Conservation (phyloP, 2,329 filamentous ascomycete species). For the Pseudopithomyces maydicus region DNA sequence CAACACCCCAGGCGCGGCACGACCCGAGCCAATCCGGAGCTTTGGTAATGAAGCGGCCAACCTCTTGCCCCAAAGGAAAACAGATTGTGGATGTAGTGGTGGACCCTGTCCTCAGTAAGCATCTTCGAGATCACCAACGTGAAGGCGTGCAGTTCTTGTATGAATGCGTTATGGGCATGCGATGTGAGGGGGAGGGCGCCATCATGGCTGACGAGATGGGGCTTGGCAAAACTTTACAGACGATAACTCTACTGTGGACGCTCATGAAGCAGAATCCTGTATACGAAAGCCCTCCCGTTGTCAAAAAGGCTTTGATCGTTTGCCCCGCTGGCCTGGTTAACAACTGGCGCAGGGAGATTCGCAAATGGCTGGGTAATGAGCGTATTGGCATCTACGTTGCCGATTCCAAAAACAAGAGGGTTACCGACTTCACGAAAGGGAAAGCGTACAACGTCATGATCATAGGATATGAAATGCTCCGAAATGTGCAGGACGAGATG, state of each 20-base stretch:
- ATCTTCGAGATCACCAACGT: constrained; percentile 70
- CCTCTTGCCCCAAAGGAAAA: constrained; percentile 62
- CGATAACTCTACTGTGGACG: constrained; percentile 73
- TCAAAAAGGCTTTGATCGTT: constrained; percentile 74
- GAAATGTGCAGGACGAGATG: constrained; percentile 68
- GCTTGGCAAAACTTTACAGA: constrained; percentile 74
- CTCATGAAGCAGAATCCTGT: constrained; percentile 73
- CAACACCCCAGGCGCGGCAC: constrained; percentile 65
- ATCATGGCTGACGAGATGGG: constrained; percentile 80
- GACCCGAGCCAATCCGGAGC: constrained; percentile 64
- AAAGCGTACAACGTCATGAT: constrained; percentile 73
- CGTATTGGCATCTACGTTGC: constrained; percentile 71
- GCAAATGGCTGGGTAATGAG: constrained; percentile 75
- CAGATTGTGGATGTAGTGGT: constrained; percentile 74
- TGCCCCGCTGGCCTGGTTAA: constrained; percentile 74
- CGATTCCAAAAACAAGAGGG: constrained; percentile 60
- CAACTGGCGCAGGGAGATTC: constrained; percentile 75
- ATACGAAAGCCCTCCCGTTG: constrained; percentile 61
- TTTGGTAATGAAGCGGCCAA: constrained; percentile 69
- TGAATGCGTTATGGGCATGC: constrained; percentile 77
- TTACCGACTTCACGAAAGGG: constrained; percentile 72
- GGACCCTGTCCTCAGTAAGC: constrained; percentile 67
- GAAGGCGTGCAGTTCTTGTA: constrained; percentile 74
- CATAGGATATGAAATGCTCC: constrained; percentile 73
- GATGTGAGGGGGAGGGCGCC: constrained; percentile 68